Evolutionary conservation across 768 basidiomycete species (phyloP), one percentile per base, ranked within the genome.

Genomic region (Amanita phalloides): DNA sequence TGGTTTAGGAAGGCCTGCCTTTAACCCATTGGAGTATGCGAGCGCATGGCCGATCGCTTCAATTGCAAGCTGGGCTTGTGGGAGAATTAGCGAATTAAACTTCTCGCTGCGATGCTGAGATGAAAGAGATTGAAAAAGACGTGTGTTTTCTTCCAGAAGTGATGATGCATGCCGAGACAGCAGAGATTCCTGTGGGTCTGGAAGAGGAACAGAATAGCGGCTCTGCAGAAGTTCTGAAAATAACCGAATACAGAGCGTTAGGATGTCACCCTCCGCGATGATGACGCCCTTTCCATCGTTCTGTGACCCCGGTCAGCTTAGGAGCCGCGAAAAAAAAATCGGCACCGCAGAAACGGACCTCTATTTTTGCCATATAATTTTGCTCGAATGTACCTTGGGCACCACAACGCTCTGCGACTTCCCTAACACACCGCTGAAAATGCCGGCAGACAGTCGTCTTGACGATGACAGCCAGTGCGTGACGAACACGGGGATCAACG

Each of bases 311-410:
- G 5, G 17, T 51, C 17, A 56, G 50, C 9, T 57, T 55, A 17
- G 47, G 28, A 58, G 3, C 48, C 11, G 55, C 55, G 23, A 43
- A 21, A 14, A 54, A 46, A 25, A 51, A 55, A 6, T 20, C 33
- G 11, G 55, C 35, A 50, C 42, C 33, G 11, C 11, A 33, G 33
- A 33, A 13, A 54, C 58, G 57, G 51, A 80, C 81, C 68, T 79
- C 74, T 28, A 77, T 70, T 41, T 68, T 68, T 4, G 75, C 72
- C 68, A 83, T 74, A 56, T 78, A 76, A 57, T 84, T 84, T 50
- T 77, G 74, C 47, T 78, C 81, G 51, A 82, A 82, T 0, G 78
- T 74, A 2, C 82, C 81, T 62, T 83, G 81, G 2, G 79, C 82
- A 45, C 82, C 82, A 52, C 78, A 82, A 9, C 82, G 71, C 55